phyloP scores from a whole-genome alignment of 2,329 filamentous ascomycete species.

The Sporothrix pseudoabietina region DNA sequence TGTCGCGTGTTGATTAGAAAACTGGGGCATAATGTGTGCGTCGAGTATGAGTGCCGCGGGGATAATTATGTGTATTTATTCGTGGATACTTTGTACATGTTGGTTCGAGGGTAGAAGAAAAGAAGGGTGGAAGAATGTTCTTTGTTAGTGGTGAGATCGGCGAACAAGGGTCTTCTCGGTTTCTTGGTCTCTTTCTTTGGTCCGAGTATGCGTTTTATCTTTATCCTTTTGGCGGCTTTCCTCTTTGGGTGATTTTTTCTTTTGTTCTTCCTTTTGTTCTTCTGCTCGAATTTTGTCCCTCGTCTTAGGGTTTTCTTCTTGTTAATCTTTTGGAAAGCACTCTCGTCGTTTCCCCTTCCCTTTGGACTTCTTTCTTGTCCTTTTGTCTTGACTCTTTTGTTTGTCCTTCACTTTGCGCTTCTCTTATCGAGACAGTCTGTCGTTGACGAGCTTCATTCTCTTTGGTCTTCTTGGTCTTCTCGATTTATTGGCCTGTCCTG shows the following conservation, averaged over 20 bases:
- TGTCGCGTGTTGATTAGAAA: not conserved
- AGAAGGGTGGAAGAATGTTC: conserved; percentile 9
- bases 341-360: not conserved
- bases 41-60: not conserved
- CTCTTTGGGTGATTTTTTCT: not conserved
- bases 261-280: not conserved
- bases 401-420: not conserved
- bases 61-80: not conserved
- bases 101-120: not conserved
- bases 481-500: not conserved
- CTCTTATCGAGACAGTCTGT: not conserved
- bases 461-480: not conserved
- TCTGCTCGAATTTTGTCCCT: not conserved
- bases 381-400: not conserved
- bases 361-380: not conserved
- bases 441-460: not conserved
- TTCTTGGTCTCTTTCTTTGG: conserved; percentile 1
- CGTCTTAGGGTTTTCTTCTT: not conserved
- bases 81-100: not conserved
- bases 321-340: too few species aligned
- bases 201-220: too few species aligned
- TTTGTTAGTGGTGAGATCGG: conserved; percentile 21
- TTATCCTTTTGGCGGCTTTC: not conserved
- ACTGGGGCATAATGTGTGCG: not conserved
- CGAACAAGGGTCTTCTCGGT: conserved; percentile 6